These are phyloP conservation scores for Emergomyces pasteurianus DNA, from an alignment of 2,329 filamentous ascomycete genomes.

Conservation along the genomic window DNA sequence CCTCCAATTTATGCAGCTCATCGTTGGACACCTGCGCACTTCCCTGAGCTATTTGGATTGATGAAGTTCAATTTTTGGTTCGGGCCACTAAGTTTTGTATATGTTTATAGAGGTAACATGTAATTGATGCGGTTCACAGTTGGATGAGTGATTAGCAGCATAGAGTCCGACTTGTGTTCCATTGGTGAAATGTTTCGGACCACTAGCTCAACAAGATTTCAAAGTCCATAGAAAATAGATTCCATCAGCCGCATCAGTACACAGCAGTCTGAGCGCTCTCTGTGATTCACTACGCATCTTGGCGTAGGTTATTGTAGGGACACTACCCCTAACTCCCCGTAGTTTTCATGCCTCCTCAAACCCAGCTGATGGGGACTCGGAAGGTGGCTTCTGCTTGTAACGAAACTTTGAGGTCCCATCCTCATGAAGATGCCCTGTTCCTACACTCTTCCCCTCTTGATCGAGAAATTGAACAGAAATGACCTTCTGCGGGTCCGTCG, in stretches of 20 bases:
- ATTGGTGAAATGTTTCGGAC: neutral
- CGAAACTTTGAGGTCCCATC: slow-evolving; percentile 2
- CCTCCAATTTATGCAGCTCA: neutral
- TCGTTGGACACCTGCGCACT: slow-evolving; percentile 3
- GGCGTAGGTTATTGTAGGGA: too few species aligned
- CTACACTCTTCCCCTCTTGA: slow-evolving; percentile 2
- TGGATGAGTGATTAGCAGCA: neutral
- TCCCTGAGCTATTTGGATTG: slow-evolving; percentile 2
- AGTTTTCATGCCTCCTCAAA: neutral
- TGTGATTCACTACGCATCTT: too few species aligned
- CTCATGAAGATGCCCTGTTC: slow-evolving; percentile 1
- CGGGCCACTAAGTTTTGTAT: too few species aligned
- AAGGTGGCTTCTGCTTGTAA: slow-evolving; percentile 3
- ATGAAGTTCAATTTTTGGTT: too few species aligned
- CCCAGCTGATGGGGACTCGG: neutral
- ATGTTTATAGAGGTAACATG: neutral
- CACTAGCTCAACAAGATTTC: neutral
- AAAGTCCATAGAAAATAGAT: neutral
- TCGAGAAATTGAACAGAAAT: slow-evolving; percentile 5
- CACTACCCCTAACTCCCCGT: neutral
- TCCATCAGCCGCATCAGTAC: too few species aligned
- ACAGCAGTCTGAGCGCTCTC: too few species aligned
- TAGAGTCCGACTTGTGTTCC: neutral
- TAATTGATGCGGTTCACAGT: neutral
- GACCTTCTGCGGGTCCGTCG: neutral